A percentile compares a stretch with the other conserved stretches of the same genome.
These are phyloP conservation scores for Yarrowia divulgata DNA, from an alignment of 805 yeast species.

Conservation along the genomic window DNA sequence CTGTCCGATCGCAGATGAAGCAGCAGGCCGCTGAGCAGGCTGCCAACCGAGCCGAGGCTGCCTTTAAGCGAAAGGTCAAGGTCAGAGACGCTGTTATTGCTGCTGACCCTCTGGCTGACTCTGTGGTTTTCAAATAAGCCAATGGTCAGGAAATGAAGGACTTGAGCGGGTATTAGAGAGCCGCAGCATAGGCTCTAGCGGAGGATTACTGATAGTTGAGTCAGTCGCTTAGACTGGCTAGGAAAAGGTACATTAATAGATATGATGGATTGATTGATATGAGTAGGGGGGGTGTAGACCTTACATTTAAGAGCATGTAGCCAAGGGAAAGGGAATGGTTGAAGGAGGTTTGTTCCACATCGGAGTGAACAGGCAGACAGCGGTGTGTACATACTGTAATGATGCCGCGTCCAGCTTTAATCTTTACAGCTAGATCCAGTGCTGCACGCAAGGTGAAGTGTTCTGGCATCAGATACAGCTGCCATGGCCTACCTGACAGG, in stretches of 20 bases:
- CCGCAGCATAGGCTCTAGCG: not conserved
- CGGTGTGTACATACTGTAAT: no score
- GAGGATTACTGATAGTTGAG: not conserved
- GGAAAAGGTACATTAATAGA: slow-evolving; percentile 26
- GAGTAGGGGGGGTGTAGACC: not conserved
- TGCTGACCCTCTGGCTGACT: slow-evolving; percentile 84
- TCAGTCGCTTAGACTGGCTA: not conserved
- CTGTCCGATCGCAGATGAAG: slow-evolving; percentile 86
- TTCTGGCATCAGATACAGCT: no score
- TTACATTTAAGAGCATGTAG: no score
- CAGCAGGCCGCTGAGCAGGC: slow-evolving; percentile 84
- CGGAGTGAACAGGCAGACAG: no score
- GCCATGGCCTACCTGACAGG: no score
- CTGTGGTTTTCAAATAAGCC: slow-evolving; percentile 66
- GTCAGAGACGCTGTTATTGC: slow-evolving; percentile 74
- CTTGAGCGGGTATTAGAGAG: not conserved
- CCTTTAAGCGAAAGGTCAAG: slow-evolving; percentile 75
- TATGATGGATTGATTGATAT: not conserved
- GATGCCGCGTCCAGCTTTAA: no score
- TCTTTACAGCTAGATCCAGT: no score
- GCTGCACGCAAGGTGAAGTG: no score
- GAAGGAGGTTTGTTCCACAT: no score
- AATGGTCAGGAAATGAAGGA: not conserved
- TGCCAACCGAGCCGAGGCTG: slow-evolving; percentile 76
- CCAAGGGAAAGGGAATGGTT: no score